Base-by-base conservation (phyloP, 805 yeast species). In the Metschnikowia kunwiensis region DNA sequence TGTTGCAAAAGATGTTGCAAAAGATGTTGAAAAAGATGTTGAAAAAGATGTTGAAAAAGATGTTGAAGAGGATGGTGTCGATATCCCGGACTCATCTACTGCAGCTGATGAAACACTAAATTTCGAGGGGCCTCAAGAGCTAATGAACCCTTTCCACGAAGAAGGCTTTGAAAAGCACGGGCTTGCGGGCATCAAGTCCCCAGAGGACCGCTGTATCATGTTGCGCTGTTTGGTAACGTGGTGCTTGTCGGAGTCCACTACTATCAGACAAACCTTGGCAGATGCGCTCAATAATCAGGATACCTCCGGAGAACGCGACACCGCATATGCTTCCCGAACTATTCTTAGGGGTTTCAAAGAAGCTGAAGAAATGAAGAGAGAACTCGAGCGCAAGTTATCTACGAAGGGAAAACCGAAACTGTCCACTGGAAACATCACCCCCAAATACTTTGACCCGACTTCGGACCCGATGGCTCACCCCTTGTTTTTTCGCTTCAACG, bases 291-390 rank as follows among this genome's bases (percentile, higher is more conserved):
- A 50, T 33, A 34, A 47, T 16, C 69, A 61, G 35, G 71, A 68
- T 34, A 40, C 59, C 10, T 60, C 67, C 0, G 70, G 70, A 1
- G 70, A 64, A 21, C 58, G 60, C 29, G 68, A 62, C 20, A 63
- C 70, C 1, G 43, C 40, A 16, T 68, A 66, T 33, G 72, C 50
- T 2, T 43, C 69, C 1, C 49, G 71, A 19, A 43, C 70, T 0
- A 43, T 67, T 0, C 36, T 63, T n/a, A 54, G 54, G 41, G 74
- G 74, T 1, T 53, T 59, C 30, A 51, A 56, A 13, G 54, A 60
- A 36, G 52, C 64, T 0, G 47, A 51, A 15, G 64, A 58, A 22
- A 46, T 58, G 17, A 61, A 60, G 34, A 48, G 42, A 15, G 68
- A 64, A 27, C 51, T 60, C 4, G 65, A 64, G 32, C 38, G 42